Conservation (phyloP, 2,329 filamentous ascomycete species). For the Paracamarosporium sp. region DNA sequence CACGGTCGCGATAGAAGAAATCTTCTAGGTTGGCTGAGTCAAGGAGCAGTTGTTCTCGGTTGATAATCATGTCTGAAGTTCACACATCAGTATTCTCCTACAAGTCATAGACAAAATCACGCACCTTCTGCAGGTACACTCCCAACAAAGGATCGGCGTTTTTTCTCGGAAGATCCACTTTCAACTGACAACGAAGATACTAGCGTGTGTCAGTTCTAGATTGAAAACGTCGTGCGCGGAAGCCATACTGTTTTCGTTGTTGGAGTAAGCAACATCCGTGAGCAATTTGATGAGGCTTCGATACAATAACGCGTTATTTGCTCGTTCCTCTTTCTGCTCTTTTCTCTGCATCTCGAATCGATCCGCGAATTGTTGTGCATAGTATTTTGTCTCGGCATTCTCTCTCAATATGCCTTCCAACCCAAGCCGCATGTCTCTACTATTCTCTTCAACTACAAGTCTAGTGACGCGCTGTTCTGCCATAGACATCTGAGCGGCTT, state of each 20-base stretch:
- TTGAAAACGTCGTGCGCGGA: background rate
- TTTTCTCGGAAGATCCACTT: background rate
- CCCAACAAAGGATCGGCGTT: background rate
- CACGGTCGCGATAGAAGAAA: conserved; percentile 13
- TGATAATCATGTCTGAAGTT: background rate
- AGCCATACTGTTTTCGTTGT: background rate
- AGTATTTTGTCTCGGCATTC: conserved; percentile 3
- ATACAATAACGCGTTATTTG: background rate
- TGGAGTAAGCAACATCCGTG: background rate
- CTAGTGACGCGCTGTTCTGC: conserved; percentile 10
- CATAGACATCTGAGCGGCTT: background rate
- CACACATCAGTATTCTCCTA: too few relatives aligned
- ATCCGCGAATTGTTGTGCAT: background rate
- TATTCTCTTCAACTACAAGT: conserved; percentile 1
- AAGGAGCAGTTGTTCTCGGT: conserved; percentile 3
- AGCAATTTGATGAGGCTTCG: background rate
- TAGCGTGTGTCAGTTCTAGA: background rate
- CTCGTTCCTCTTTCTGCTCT: background rate
- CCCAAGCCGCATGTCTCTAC: background rate
- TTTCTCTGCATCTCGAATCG: background rate
- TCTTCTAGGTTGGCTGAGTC: conserved; percentile 11
- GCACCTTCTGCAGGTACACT: background rate
- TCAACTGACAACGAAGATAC: background rate
- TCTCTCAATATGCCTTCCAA: conserved; percentile 2
- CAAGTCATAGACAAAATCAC: too few relatives aligned